phyloP scores from a whole-genome alignment of 495 filamentous ascomycete genomes.

The Lindgomyces ingoldianus region DNA sequence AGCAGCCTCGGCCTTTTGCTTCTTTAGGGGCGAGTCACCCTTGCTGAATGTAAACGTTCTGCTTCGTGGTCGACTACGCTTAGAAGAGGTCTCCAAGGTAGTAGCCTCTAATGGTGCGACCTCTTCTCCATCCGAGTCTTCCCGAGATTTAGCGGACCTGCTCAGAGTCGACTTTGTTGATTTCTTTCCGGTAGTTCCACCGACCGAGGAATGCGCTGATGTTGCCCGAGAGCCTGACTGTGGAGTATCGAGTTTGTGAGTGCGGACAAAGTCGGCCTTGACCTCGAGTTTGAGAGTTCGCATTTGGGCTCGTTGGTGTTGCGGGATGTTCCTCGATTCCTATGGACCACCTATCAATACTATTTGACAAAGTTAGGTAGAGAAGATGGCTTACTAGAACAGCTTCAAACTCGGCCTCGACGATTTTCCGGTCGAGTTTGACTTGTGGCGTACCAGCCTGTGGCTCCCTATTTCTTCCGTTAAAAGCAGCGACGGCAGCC shows the following conservation, averaged over 20 bases:
- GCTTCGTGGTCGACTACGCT: conserved; percentile 61
- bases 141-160: conserved; percentile 14
- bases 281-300: conserved; percentile 81
- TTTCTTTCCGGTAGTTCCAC: conserved; percentile 39
- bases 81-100: conserved; percentile 23
- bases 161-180: conserved; percentile 47
- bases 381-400: conserved; percentile 53
- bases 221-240: conserved; percentile 38
- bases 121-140: conserved; percentile 21
- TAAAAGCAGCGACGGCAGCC: conserved; percentile 65
- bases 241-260: conserved; percentile 69
- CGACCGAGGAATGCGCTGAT: conserved; percentile 31
- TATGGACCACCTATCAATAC: neutral
- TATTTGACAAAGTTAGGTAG: neutral
- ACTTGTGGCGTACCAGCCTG: conserved; percentile 30
- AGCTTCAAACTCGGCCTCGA: conserved; percentile 59
- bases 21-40: conserved; percentile 59
- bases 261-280: conserved; percentile 91
- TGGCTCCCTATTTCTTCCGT: conserved; percentile 47
- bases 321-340: conserved; percentile 86
- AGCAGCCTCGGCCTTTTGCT: conserved; percentile 55
- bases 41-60: conserved; percentile 75
- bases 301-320: conserved; percentile 93
- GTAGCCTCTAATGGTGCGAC: conserved; percentile 3
- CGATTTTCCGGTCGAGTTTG: conserved; percentile 48